A percentile compares a stretch with the other conserved stretches of the same genome.
phyloP scores from a whole-genome alignment of 805 yeast species.

The Lipomyces mesembrius region DNA sequence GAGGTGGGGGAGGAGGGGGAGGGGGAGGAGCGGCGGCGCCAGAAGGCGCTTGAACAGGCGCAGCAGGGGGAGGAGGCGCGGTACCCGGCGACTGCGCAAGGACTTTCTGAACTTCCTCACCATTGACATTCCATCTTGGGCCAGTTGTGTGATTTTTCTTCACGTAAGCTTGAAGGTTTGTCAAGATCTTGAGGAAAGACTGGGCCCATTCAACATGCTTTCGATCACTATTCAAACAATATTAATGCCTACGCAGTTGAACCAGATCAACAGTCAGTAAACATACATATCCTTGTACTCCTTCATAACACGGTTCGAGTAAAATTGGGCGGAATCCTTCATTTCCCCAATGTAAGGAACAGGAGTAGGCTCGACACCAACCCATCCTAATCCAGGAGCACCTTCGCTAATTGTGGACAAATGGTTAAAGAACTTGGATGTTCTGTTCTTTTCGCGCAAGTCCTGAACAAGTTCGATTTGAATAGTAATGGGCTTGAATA shows the following conservation, averaged over 20 bases:
- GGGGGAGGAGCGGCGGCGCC: constrained; percentile 52
- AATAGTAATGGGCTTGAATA: constrained; percentile 71
- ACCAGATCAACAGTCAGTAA: background rate
- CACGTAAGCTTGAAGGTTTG: constrained; percentile 70
- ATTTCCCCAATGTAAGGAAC: constrained; percentile 72
- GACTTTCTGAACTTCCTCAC: constrained; percentile 58
- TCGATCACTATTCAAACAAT: constrained; percentile 51
- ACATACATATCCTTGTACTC: constrained; percentile 66
- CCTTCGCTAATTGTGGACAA: constrained; percentile 88
- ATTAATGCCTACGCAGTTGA: constrained; percentile 1
- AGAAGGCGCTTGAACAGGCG: constrained; percentile 47
- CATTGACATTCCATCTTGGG: constrained; percentile 73
- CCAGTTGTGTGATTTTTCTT: constrained; percentile 84
- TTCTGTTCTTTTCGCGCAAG: constrained; percentile 75
- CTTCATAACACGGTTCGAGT: constrained; percentile 88
- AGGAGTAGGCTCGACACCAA: constrained; percentile 74
- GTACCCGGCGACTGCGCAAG: constrained; percentile 42
- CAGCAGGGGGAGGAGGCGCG: constrained; percentile 43
- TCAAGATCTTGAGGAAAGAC: constrained; percentile 63
- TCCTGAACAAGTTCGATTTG: constrained; percentile 61
- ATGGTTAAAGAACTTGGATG: constrained; percentile 66
- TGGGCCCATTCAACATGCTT: constrained; percentile 83
- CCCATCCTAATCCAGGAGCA: constrained; percentile 89
- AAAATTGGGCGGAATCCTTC: constrained; percentile 90
- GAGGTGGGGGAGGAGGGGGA: constrained; percentile 93